These are phyloP conservation scores for Talaromyces amestolkiae DNA, from an alignment of 2,329 filamentous ascomycete species.

Conservation along the genomic window DNA sequence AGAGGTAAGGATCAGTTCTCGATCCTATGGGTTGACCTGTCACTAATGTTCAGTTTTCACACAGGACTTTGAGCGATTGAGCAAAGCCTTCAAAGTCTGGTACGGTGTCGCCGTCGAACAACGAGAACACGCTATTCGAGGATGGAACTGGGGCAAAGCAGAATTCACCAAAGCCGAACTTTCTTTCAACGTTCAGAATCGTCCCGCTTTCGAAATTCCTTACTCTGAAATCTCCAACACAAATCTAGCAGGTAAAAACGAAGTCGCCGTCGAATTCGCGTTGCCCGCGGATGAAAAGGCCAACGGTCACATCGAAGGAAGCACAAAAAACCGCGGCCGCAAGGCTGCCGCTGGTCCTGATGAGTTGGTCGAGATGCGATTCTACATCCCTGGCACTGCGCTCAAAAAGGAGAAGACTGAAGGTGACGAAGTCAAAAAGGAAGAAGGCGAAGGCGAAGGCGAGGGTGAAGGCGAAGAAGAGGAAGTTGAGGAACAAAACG, in stretches of 20 bases:
- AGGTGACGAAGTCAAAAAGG: constrained; percentile 59
- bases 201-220: constrained; percentile 92
- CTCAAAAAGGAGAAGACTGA: constrained; percentile 69
- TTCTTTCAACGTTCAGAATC: constrained; percentile 93
- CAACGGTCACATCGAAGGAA: constrained; percentile 69
- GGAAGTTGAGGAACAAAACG: constrained; percentile 77
- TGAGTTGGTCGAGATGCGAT: constrained; percentile 96
- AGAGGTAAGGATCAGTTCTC: constrained; percentile 55
- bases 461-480: constrained; percentile 10
- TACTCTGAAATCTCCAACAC: constrained; percentile 98
- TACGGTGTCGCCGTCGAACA: constrained; percentile 91
- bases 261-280: constrained; percentile 93
- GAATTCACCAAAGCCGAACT: constrained; percentile 95
- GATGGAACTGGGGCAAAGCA: constrained; percentile 99
- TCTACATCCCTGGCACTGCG: constrained; percentile 92
- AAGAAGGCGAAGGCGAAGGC: constrained; percentile 67
- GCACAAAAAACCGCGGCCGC: constrained; percentile 71
- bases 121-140: constrained; percentile 89
- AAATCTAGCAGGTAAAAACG: constrained; percentile 94
- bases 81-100: constrained; percentile 96
- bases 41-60: constrained; percentile 1
- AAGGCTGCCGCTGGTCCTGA: constrained; percentile 87
- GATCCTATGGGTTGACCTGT: not conserved
- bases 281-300: constrained; percentile 68
- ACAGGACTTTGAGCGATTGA: constrained; percentile 82